Percentiles rank a stretch among this genome's conserved stretches.
These are phyloP conservation scores for sweet orange (Citrus sinensis) DNA, from an alignment of 345 rosid genomes.

Conservation along the genomic window DNA sequence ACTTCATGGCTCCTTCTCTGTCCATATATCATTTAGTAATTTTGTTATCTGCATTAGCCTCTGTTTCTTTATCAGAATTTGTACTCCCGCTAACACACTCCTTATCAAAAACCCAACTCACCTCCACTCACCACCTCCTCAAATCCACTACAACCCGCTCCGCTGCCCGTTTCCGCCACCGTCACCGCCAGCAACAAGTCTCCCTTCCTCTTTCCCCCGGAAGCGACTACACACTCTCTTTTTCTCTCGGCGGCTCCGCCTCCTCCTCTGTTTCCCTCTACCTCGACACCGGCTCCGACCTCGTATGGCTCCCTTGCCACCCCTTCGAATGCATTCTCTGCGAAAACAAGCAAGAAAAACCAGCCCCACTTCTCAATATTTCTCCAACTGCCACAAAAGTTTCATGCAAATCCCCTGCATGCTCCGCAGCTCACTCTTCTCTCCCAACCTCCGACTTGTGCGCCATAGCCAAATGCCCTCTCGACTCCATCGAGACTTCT, in stretches of 20 bases:
- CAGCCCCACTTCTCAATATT: constrained; percentile 31
- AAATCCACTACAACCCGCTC: constrained; percentile 73
- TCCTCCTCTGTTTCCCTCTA: constrained; percentile 67
- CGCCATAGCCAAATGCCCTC: constrained; percentile 76
- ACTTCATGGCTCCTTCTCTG: constrained; percentile 34
- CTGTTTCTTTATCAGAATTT: constrained; percentile 25
- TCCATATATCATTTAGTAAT: constrained; percentile 27
- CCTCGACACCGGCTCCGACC: constrained; percentile 95
- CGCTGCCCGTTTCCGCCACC: constrained; percentile 61
- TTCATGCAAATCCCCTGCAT: constrained; percentile 61
- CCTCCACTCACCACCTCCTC: constrained; percentile 73
- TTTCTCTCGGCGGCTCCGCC: constrained; percentile 45
- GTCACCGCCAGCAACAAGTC: constrained; percentile 43
- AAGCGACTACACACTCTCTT: constrained; percentile 77
- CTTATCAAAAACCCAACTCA: constrained; percentile 52
- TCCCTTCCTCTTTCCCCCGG: constrained; percentile 90
- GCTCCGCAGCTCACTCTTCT: constrained; percentile 82
- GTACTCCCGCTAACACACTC: constrained; percentile 63
- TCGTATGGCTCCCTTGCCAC: constrained; percentile 93
- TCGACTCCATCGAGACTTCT: constrained; percentile 68
- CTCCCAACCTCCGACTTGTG: constrained; percentile 71
- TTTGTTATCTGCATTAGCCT: constrained; percentile 18
- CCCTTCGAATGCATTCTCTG: constrained; percentile 92
- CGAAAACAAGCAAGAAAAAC: constrained; percentile 50
- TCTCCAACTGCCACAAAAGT: constrained; percentile 52